Base-by-base conservation (phyloP, 2,329 filamentous ascomycete genomes). In the Claviceps maximensis region DNA sequence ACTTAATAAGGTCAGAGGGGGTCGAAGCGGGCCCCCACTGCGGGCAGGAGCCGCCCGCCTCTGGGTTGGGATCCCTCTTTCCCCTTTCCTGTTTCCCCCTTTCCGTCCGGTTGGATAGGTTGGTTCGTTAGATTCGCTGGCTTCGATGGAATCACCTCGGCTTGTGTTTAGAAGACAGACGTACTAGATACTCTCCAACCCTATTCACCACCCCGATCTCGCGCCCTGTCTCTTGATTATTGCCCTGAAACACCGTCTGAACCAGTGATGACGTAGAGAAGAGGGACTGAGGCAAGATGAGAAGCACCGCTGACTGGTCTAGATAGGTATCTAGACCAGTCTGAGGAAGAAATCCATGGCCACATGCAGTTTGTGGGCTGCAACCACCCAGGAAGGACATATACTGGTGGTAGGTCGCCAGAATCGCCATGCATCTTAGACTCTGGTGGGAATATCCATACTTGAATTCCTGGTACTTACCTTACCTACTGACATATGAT, bases 11-110 rank as follows among this genome's bases (percentile, higher is more conserved):
- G 12, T 3, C 33, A 29, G 29, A 38, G 44, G 40, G 49, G 49
- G 29, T 45, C 49, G 49, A 44, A 17, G 53, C 49, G 27, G 36
- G 31, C 21, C 49, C 33, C 53, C 53, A 48, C 53, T 33, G 31
- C 53, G 42, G 45, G 45, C 45, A 47, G 27, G 27, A 15, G 53
- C 53, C 42, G 33, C 6, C 6, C 10, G 33, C 19, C 15, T 25
- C 21, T 46, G 44, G 40, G 25, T 50, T 42, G 45, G 45, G 44
- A 19, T 29, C 41, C 41, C 19, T 23, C 19, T 12, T 21, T 23
- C 10, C 33, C 12, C 17, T 2, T 38, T 38, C 17, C 33, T 33
- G 7, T 13, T 7, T 38, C 12, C 33, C 33, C 17, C 33, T 38
- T 38, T 38, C 13, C 33, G 13, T 3, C 33, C 10, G 9, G 7